Base-by-base conservation (phyloP, 371 early-diverging fungal genomes). In the Conidiobolus coronatus region DNA sequence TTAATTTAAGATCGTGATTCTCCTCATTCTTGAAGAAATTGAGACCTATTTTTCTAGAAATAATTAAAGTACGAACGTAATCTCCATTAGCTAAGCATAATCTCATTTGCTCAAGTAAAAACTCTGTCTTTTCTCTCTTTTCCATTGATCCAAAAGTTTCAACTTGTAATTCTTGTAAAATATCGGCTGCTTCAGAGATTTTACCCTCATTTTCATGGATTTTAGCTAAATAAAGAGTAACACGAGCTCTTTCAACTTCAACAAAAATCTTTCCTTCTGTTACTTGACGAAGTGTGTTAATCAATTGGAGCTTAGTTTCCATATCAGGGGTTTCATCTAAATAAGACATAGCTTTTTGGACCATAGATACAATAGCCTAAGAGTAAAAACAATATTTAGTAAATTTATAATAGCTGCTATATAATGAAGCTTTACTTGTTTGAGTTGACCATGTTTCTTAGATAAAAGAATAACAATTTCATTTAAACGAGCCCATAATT, bases 61-160 rank as follows among this genome's bases (percentile, higher is more conserved):
- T 86, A 45, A 97, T 87, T 51, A 89, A 87, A 50, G 81, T 82
- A 33, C 91, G 67, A 14, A 79, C 68, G 54, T 81, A 93, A 59
- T 97, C 97, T 40, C 76, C 73, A 67, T 84, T 91, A 34, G 81
- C 79, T 36, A 97, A 61, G 53, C 83, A 82, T 23, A 97, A 67
- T 39, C 97, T 78, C 86, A 97, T 89, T 61, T 97, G 95, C 58
- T 94, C 95, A 41, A 97, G 60, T 49, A 97, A 89, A 60, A 97
- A 97, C 45, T 93, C 93, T 1, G 91, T 89, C 69, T 97, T 97
- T 57, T 93, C 93, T 43, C 93, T 79, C 57, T 80, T 79, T 48
- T 94, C 92, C 92, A 97, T 90, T 4, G 91, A 89, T 21, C 97
- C 97, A 63, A 86, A 94, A 2, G 97, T 96, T 62, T 96, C 97